phyloP scores from a whole-genome alignment of 768 basidiomycete species.

The Pleurotus tuoliensis region DNA sequence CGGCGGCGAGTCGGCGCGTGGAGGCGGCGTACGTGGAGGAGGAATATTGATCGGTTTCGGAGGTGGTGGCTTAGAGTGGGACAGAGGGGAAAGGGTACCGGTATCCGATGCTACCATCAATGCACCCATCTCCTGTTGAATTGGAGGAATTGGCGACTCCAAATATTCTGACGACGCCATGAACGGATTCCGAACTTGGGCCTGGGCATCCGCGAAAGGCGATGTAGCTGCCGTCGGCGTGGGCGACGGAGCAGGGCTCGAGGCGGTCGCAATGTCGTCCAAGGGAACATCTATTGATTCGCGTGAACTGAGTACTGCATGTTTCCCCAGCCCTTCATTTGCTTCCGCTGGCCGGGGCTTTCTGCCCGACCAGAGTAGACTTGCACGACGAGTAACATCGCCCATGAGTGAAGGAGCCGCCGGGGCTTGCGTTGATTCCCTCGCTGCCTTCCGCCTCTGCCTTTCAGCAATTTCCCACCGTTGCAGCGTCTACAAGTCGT shows the following conservation, averaged over 20 bases:
- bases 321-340: slow-evolving; percentile 29
- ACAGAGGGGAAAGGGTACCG: slow-evolving; percentile 7
- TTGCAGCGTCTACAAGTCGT: slow-evolving; percentile 54
- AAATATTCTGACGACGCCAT: not conserved
- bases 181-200: not conserved
- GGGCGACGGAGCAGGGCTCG: slow-evolving; percentile 36
- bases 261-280: slow-evolving; percentile 39
- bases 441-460: slow-evolving; percentile 66
- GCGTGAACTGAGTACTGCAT: slow-evolving; percentile 45
- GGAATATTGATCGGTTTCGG: slow-evolving; percentile 63
- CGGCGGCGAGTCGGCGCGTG: slow-evolving; percentile 35
- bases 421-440: slow-evolving; percentile 41
- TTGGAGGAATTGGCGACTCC: not conserved
- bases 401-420: slow-evolving; percentile 44
- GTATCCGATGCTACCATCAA: not conserved
- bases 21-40: slow-evolving; percentile 53
- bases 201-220: slow-evolving; percentile 42
- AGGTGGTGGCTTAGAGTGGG: slow-evolving; percentile 32
- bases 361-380: slow-evolving; percentile 49
- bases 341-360: slow-evolving; percentile 25
- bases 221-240: slow-evolving; percentile 40
- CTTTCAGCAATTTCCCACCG: slow-evolving; percentile 79
- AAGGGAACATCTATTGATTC: slow-evolving; percentile 57
- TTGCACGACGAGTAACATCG: slow-evolving; percentile 57
- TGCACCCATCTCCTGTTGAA: not conserved